Base-by-base conservation (phyloP, 441 rosid genomes). In the Sinapis alba region DNA sequence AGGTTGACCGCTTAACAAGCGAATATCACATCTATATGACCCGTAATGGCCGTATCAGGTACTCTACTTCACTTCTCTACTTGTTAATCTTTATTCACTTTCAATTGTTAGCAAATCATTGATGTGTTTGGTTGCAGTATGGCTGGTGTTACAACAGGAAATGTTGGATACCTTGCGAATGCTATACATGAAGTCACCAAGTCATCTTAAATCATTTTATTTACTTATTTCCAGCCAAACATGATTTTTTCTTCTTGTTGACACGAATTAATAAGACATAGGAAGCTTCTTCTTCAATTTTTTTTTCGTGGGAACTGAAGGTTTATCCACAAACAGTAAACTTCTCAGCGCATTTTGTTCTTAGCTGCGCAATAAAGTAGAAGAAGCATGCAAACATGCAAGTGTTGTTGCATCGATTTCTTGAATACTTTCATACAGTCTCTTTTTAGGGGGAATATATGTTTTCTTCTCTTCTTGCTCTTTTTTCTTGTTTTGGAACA, bases 41-140 rank as follows among this genome's bases (percentile, higher is more conserved):
- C 13, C 92, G 98, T 15, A 95, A 95, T 63, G 99, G 98, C 57
- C 91, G 98, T 71, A 92, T 94, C 74, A 92, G 98, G 98, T 94
- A 84, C 70, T 41, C 32, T 28, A 41, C 47, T 47, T 60, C 1
- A 16, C 58, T 18, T 63, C n/a, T 59, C 19, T 16, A 62, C 4
- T 36, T 36, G 2, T 36, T 36, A 3, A 12, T 12, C 7, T 62
- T 36, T 3, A 13, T 62, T 3, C 36, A 72, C 34, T 32, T 41
- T 4, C 0, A 67, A 75, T 41, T 45, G 66, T 43, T 57, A 16
- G 68, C 43, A 57, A 67, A 50, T 26, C 43, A 63, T 24, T 45
- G 58, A 57, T 53, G 58, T 19, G 38, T 53, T 56, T 61, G 64
- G 59, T 53, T 87, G 79, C 94, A 95, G 99, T 77, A 90, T 95